Base-by-base conservation (phyloP, 2,329 filamentous ascomycete species). In the Phialophora expanda region DNA sequence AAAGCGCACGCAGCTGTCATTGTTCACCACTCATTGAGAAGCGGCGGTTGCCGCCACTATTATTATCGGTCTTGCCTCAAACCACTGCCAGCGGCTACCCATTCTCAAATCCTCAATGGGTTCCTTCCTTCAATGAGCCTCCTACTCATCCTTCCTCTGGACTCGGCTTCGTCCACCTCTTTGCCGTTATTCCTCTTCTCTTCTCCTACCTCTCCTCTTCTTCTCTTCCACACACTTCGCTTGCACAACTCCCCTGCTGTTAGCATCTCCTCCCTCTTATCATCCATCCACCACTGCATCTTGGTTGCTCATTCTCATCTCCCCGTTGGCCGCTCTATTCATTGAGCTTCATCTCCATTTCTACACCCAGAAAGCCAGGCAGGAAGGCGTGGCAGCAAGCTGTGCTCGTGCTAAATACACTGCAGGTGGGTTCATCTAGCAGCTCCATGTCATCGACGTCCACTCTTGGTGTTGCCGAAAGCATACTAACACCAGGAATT, bases 291-390 rank as follows among this genome's bases (percentile, higher is more conserved):
- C 64, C 67, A 64, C 64, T 66, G 57, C 71, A 72, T 73, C 69
- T 73, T 71, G 71, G 71, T 69, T 69, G 69, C 69, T 71, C 70
- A 72, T 72, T 71, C 69, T 71, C 65, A 66, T 60, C 63, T 56
- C 60, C 63, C 70, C 66, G 57, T 67, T 70, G 66, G 64, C 68
- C 67, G 61, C 67, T 67, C 68, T 69, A 70, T 70, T 64, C 66
- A 69, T 70, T 61, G 66, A 48, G 66, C 28, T 55, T 57, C 56
- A 44, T 54, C 66, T 11, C 61, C 60, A 61, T 61, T 69, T 65
- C 61, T 69, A 70, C 62, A 61, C 64, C 57, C 65, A 62, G 61
- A 57, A 65, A 63, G 32, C 44, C 34, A 55, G 24, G 38, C 41
- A 55, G 34, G 24, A 32, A 38, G 58, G n/a, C 62, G 58, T 61